Conservation (phyloP, 768 basidiomycete genomes). For the Lanmaoa pseudosensibilis region DNA sequence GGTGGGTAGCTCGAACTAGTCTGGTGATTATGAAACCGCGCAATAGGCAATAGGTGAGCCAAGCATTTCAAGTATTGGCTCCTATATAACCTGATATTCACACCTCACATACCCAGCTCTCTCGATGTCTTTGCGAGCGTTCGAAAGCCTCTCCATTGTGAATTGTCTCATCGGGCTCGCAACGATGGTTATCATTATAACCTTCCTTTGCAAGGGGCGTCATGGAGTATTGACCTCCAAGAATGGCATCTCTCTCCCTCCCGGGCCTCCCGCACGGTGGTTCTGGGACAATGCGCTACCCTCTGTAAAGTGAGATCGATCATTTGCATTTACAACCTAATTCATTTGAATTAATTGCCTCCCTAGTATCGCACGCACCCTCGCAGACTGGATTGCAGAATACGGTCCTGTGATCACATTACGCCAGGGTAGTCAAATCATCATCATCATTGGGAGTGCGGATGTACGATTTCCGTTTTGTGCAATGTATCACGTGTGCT, state of each 20-base stretch:
- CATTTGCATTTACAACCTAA: neutral
- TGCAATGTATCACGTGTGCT: neutral
- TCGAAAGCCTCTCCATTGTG: neutral
- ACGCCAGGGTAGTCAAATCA: slow-evolving; percentile 40
- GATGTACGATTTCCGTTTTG: slow-evolving; percentile 12
- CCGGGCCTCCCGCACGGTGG: slow-evolving; percentile 28
- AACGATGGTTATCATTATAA: neutral
- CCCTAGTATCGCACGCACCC: slow-evolving; percentile 25
- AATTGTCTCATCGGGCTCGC: slow-evolving; percentile 9
- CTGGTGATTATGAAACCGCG: too few relatives aligned
- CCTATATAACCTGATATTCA: neutral
- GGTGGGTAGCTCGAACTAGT: too few relatives aligned
- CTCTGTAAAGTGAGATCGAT: slow-evolving; percentile 15
- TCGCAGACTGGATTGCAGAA: slow-evolving; percentile 52
- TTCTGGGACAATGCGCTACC: slow-evolving; percentile 26
- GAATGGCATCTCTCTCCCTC: slow-evolving; percentile 21
- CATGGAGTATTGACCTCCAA: neutral
- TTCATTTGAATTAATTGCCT: neutral
- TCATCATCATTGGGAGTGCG: slow-evolving; percentile 21
- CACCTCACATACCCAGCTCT: neutral
- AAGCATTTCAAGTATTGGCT: too few relatives aligned
- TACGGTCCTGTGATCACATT: slow-evolving; percentile 60
- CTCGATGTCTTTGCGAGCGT: neutral
- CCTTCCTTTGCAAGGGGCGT: slow-evolving; percentile 3
- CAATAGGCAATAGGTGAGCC: too few relatives aligned